Evolutionary conservation across 306 rosid species (phyloP).

Genomic region (Cyamopsis tetragonoloba): DNA sequence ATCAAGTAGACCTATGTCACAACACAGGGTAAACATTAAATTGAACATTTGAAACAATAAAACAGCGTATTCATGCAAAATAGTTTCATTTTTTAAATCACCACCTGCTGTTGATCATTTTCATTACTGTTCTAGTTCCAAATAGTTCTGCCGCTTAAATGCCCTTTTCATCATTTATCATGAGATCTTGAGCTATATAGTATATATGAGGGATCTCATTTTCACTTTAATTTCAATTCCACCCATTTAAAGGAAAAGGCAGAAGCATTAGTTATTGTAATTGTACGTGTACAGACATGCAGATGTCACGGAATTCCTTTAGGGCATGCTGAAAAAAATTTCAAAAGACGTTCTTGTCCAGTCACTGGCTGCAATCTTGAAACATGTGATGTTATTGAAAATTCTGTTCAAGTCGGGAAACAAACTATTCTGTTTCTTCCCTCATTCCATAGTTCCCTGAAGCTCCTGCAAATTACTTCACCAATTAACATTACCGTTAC

Average conservation of each 20-base stretch:
- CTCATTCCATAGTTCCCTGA: constrained; percentile 41
- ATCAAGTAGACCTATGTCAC: neutral
- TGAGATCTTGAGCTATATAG: constrained; percentile 6
- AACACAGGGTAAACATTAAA: constrained; percentile 7
- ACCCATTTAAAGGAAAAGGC: constrained; percentile 15
- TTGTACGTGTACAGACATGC: constrained; percentile 62
- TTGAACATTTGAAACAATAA: constrained; percentile 11
- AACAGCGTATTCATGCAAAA: neutral
- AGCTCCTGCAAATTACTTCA: constrained; percentile 41
- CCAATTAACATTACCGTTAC: constrained; percentile 48
- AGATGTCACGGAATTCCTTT: constrained; percentile 67
- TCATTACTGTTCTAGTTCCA: neutral
- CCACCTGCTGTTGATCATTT: constrained; percentile 7
- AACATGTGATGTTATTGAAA: constrained; percentile 41
- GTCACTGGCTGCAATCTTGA: constrained; percentile 54
- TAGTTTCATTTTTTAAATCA: neutral
- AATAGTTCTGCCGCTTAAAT: neutral
- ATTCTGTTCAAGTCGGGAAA: constrained; percentile 62
- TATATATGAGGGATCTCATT: neutral
- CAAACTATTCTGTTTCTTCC: constrained; percentile 55
- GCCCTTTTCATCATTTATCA: neutral
- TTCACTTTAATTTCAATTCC: constrained; percentile 12
- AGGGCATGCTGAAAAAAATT: constrained; percentile 33
- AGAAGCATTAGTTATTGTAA: constrained; percentile 28
- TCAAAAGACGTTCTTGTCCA: constrained; percentile 42